phyloP scores from a whole-genome alignment of 345 rosid species.

The Excoecaria cochinchinensis region DNA sequence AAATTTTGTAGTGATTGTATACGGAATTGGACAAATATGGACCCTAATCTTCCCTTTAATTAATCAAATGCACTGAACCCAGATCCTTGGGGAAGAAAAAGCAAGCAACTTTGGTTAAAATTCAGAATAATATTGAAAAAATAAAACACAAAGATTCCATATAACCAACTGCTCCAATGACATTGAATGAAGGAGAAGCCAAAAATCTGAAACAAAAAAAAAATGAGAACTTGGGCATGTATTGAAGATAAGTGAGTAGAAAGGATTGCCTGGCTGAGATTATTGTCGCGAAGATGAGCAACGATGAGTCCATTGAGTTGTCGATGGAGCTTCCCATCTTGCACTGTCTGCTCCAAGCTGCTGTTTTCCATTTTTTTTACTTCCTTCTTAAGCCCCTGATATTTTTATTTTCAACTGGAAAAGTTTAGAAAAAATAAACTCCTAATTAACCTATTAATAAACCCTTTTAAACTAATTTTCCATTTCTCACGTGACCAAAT shows the following conservation, averaged over 20 bases:
- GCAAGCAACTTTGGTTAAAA: not conserved
- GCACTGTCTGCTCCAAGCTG: conserved; percentile 58
- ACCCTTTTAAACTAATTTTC: not conserved
- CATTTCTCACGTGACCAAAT: not conserved
- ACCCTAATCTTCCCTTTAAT: not conserved
- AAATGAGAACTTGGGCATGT: not conserved
- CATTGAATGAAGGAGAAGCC: not conserved
- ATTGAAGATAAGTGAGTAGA: not conserved
- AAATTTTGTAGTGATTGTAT: too few relatives aligned
- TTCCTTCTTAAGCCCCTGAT: too few relatives aligned
- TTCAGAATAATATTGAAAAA: not conserved
- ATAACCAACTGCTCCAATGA: not conserved
- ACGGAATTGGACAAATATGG: too few relatives aligned
- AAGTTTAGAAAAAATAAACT: not conserved
- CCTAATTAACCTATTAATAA: not conserved
- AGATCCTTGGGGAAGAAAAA: not conserved
- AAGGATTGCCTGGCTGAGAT: conserved; percentile 53
- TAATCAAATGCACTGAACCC: conserved; percentile 7
- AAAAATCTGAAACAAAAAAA: not conserved
- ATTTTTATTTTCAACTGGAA: too few relatives aligned
- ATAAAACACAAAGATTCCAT: not conserved
- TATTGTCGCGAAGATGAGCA: conserved; percentile 80
- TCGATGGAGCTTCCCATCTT: conserved; percentile 64
- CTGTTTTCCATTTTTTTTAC: conserved; percentile 34
- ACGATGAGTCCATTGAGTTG: conserved; percentile 75